A percentile compares a stretch with the other conserved stretches of the same genome.
phyloP scores from a whole-genome alignment of 345 rosid species.

The Hibiscus tridactylites region DNA sequence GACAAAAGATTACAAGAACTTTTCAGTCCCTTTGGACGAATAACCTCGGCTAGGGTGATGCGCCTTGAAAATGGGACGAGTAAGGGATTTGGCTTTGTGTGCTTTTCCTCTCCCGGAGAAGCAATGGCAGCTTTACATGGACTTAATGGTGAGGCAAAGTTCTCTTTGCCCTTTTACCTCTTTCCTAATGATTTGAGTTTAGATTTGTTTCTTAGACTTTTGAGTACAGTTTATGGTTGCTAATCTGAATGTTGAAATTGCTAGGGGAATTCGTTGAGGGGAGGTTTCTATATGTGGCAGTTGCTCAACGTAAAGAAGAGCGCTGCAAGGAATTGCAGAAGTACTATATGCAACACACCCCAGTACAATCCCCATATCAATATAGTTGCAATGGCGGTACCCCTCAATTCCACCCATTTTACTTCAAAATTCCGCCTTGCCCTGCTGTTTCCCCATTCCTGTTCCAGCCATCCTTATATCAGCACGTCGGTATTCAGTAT shows the following conservation, averaged over 20 bases:
- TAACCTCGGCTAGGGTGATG: conserved; percentile 58
- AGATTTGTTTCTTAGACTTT: neutral
- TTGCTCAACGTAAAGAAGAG: conserved; percentile 53
- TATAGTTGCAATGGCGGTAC: conserved; percentile 8
- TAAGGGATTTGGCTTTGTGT: conserved; percentile 61
- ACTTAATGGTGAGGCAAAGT: conserved; percentile 39
- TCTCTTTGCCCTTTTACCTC: neutral
- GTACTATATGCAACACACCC: neutral
- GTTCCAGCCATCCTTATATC: neutral
- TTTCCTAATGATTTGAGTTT: neutral
- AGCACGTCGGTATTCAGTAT: neutral
- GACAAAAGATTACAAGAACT: conserved; percentile 36
- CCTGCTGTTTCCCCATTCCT: neutral
- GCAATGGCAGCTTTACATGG: conserved; percentile 41
- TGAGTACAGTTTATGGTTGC: neutral
- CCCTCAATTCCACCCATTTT: conserved; percentile 10
- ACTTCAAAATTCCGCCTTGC: conserved; percentile 6
- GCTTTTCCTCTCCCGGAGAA: conserved; percentile 54
- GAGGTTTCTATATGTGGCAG: conserved; percentile 41
- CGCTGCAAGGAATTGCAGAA: conserved; percentile 28
- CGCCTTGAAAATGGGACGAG: conserved; percentile 40
- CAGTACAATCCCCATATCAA: conserved; percentile 4
- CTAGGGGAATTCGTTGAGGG: conserved; percentile 42
- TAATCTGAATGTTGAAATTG: neutral
- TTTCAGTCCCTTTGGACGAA: conserved; percentile 41